Evolutionary conservation across 2,329 filamentous ascomycete species (phyloP), one percentile per base, ranked within the genome.

Genomic region (Daldinia eschscholtzii): DNA sequence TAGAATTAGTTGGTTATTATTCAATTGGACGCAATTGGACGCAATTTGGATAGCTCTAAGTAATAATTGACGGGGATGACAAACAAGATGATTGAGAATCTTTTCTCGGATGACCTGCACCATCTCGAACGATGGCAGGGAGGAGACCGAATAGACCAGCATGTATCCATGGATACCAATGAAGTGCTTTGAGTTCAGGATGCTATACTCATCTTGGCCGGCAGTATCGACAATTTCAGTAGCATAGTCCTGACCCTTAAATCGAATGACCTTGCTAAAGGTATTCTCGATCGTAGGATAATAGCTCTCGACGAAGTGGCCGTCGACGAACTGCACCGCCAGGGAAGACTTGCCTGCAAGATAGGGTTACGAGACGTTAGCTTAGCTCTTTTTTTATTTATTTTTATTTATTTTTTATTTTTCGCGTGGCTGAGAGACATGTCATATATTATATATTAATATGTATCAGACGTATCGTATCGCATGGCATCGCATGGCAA

Each of bases 231-330:
- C 96, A 77, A 99, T 98, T 83, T 99, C 96, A 12, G 94, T 97
- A 58, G 93, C 90, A 81, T 91, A 99, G 73, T 98, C 96, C 81
- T 98, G 93, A 57, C 92, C 92, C 82, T 96, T 97, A 81, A 92
- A 92, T 76, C 93, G 92, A 80, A 99, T 97, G 74, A 94, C 91
- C 81, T 97, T 97, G 85, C 92, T 97, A 80, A 99, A 99, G 2
- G 95, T 98, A 81, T 98, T 99, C 82, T 99, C 96, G 77, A 99
- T 98, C 44, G 96, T 99, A 39, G 96, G 96, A 81, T 99, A 99
- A 83, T 99, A 99, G 81, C 93, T 97, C 81, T 99, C 96, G 78
- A 99, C 95, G 79, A 99, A 99, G 83, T 97, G 94, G 70, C 94
- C 94, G 80, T 99, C 96, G 78, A 98, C 95, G 79, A 96, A 98